Evolutionary conservation across 805 yeast genomes (phyloP).

Genomic region (Kurtzmaniella fragi): DNA sequence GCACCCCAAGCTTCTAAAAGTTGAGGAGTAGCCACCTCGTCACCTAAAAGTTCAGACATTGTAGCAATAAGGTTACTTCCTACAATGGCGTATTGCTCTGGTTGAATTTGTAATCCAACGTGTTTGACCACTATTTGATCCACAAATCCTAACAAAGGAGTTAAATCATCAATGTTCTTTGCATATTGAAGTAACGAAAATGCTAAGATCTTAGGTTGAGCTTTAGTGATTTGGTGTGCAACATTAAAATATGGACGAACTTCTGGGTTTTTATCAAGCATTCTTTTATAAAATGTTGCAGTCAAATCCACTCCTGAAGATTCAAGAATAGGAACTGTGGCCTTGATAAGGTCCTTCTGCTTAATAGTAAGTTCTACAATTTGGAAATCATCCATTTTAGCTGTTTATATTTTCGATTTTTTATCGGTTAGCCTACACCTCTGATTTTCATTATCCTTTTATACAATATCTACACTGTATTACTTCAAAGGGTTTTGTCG

Average conservation of each 20-base stretch:
- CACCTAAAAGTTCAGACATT: slow-evolving; percentile 50
- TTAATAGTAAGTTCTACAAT: slow-evolving; percentile 21
- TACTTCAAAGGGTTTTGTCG: too few relatives aligned
- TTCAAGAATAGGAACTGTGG: slow-evolving; percentile 54
- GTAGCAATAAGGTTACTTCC: slow-evolving; percentile 54
- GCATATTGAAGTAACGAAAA: slow-evolving; percentile 59
- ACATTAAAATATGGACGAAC: slow-evolving; percentile 58
- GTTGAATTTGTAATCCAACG: slow-evolving; percentile 54
- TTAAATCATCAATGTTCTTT: slow-evolving; percentile 53
- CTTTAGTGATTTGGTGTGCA: slow-evolving; percentile 47
- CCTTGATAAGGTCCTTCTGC: slow-evolving; percentile 33
- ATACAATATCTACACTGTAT: too few relatives aligned
- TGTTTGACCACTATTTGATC: slow-evolving; percentile 61
- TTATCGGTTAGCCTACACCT: too few relatives aligned
- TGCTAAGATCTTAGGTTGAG: slow-evolving; percentile 64
- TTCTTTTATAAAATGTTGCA: slow-evolving; percentile 45
- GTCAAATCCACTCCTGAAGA: slow-evolving; percentile 53
- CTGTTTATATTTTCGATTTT: too few relatives aligned
- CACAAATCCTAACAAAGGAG: slow-evolving; percentile 50
- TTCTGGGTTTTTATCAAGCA: slow-evolving; percentile 51
- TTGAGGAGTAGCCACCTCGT: slow-evolving; percentile 50
- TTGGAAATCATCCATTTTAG: too few relatives aligned
- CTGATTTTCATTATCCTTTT: too few relatives aligned
- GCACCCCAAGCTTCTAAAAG: slow-evolving; percentile 59
- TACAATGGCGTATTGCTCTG: slow-evolving; percentile 65